Evolutionary conservation across 176 grass and related monocot species (phyloP).

Genomic region (Aegilops bicornis): DNA sequence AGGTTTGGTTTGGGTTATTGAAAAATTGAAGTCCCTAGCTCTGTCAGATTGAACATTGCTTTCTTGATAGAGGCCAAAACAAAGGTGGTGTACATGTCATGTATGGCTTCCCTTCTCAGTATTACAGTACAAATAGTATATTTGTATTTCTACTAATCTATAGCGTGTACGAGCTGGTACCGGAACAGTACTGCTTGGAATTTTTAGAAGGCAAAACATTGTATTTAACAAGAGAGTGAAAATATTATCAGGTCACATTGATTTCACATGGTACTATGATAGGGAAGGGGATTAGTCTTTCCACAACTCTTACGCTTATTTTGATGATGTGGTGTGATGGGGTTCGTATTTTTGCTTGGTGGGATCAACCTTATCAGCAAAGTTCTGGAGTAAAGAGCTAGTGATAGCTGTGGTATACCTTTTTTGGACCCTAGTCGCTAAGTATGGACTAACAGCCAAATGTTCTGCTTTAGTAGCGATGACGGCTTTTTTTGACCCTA

Average conservation of each 20-base stretch:
- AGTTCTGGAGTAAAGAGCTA: neutral
- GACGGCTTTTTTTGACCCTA: too few species aligned
- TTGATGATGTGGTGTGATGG: neutral
- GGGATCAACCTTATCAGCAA: conserved; percentile 1
- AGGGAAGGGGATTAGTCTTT: neutral
- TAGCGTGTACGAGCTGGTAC: neutral
- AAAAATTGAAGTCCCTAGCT: neutral
- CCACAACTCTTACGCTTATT: neutral
- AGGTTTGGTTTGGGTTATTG: neutral
- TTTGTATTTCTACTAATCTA: neutral
- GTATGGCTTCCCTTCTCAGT: neutral
- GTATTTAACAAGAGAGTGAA: neutral
- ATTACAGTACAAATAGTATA: neutral
- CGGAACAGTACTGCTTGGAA: neutral
- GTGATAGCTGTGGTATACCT: neutral
- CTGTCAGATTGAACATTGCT: neutral
- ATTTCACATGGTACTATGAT: neutral
- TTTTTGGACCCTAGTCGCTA: neutral
- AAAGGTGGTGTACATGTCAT: neutral
- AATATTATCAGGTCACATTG: neutral
- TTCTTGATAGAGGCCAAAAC: conserved; percentile 2
- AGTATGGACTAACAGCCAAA: too few species aligned
- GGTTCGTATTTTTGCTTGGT: neutral
- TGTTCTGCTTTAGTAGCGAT: too few species aligned
- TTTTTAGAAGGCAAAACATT: neutral